phyloP scores from a whole-genome alignment of 139 green algal species.

The Micromonas commoda region DNA sequence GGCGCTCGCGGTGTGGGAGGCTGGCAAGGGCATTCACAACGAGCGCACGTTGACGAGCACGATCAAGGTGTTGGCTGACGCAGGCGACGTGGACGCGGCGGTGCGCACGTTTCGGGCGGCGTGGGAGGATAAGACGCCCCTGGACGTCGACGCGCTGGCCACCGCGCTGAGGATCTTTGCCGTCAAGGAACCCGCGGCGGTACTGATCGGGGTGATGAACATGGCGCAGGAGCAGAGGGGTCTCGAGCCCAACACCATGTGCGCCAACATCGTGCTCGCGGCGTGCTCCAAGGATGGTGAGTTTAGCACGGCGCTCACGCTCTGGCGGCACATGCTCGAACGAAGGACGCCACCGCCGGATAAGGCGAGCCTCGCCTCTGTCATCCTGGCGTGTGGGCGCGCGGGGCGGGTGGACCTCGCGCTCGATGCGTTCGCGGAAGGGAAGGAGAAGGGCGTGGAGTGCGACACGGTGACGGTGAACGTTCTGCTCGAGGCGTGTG shows the following conservation, averaged over 20 bases:
- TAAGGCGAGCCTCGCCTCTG: neutral
- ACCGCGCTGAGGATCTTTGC: neutral
- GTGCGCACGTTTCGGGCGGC: neutral
- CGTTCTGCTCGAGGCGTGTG: neutral
- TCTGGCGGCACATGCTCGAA: slow-evolving; percentile 3
- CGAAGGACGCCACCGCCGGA: neutral
- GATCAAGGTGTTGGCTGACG: neutral
- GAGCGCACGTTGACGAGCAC: neutral
- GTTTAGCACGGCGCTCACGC: neutral
- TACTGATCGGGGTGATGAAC: neutral
- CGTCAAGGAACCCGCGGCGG: no score
- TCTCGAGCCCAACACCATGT: neutral
- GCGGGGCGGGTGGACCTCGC: neutral
- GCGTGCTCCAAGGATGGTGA: neutral
- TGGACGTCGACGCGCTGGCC: neutral
- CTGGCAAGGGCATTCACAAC: neutral
- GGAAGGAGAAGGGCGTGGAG: neutral
- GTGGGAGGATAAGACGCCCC: neutral
- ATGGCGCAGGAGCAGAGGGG: neutral
- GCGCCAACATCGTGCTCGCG: neutral
- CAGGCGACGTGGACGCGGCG: neutral
- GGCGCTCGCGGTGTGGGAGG: slow-evolving; percentile 2
- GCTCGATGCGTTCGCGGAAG: neutral
- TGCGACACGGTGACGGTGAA: neutral
- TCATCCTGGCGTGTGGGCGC: neutral